Base-by-base conservation (phyloP, 306 rosid species). In the Lotus japonicus region DNA sequence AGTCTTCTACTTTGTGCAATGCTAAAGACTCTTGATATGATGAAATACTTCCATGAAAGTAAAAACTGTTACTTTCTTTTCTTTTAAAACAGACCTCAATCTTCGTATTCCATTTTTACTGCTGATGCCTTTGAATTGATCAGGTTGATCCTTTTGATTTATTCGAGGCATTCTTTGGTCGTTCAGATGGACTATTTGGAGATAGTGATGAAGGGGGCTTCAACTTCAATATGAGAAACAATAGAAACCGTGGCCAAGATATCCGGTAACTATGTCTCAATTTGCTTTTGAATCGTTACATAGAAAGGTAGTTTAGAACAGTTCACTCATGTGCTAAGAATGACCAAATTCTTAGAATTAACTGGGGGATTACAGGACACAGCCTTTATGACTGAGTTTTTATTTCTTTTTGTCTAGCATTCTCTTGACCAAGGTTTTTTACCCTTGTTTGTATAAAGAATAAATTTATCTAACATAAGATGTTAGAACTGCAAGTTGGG, bases 121-220 rank as follows among this genome's bases (percentile, higher is more conserved):
- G 72, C 58, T 59, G 55, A 71, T 71, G 15, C 14, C 54, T 44
- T 53, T 70, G 38, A 77, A 56, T 70, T 67, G 9, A 63, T 61
- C 79, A 94, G 99, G 89, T 90, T 77, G 89, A 87, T 84, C 95
- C 92, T 21, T 94, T 80, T 71, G 95, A 86, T 16, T 68, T 85
- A 73, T 94, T 88, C 35, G 82, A 88, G 41, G 58, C 84, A n/a
- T 85, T 82, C 87, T 94, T 94, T 74, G 95, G 96, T 58, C 88
- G 80, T 58, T 75, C 88, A 2, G 86, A 81, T 54, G 92, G 89
- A 44, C 11, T 92, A 61, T 92, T 84, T 81, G 87, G 89, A 51
- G 94, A 83, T 56, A 70, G 58, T 41, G 82, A 79, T 74, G 98
- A 80, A 10, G 88, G 90, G 43, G 96, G 90, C 70, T 16, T 90